Percentiles rank a stretch among this genome's conserved stretches.
Evolutionary conservation across 345 rosid species (phyloP).

Genomic region (Draba incana): DNA sequence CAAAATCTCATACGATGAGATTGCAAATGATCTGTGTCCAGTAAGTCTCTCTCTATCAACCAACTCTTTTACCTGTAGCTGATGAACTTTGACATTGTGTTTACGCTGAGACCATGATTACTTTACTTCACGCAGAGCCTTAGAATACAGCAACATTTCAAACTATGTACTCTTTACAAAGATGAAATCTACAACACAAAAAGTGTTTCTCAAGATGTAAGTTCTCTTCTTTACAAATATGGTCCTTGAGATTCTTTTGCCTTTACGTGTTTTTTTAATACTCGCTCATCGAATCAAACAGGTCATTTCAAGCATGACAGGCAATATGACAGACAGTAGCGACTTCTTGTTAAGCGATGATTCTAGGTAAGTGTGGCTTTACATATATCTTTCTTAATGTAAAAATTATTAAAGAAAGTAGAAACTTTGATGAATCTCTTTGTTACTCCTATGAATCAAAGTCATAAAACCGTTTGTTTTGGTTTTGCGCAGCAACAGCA

Average conservation of each 20-base stretch:
- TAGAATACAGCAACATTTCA: slow-evolving; percentile 89
- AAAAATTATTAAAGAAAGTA: neutral
- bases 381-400: slow-evolving; percentile 6
- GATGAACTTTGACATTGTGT: slow-evolving; percentile 28
- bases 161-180: slow-evolving; percentile 90
- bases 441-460: slow-evolving; percentile 9
- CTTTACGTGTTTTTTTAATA: neutral
- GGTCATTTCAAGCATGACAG: slow-evolving; percentile 96
- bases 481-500: slow-evolving; percentile 45
- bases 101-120: neutral
- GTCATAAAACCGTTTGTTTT: slow-evolving; percentile 15
- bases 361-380: slow-evolving; percentile 58
- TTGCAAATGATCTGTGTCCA: slow-evolving; percentile 88
- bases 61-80: slow-evolving; percentile 2
- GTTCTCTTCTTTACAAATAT: slow-evolving; percentile 33
- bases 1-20: slow-evolving; percentile 40
- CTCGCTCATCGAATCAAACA: slow-evolving; percentile 33
- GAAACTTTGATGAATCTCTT: neutral
- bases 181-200: slow-evolving; percentile 94
- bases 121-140: slow-evolving; percentile 53
- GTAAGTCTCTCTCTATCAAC: slow-evolving; percentile 45
- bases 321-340: slow-evolving; percentile 82
- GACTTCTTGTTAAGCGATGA: slow-evolving; percentile 91
- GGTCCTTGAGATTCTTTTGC: slow-evolving; percentile 1
- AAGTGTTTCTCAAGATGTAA: slow-evolving; percentile 85